Base-by-base conservation (phyloP, 2,329 filamentous ascomycete genomes). In the Nemania sp. region DNA sequence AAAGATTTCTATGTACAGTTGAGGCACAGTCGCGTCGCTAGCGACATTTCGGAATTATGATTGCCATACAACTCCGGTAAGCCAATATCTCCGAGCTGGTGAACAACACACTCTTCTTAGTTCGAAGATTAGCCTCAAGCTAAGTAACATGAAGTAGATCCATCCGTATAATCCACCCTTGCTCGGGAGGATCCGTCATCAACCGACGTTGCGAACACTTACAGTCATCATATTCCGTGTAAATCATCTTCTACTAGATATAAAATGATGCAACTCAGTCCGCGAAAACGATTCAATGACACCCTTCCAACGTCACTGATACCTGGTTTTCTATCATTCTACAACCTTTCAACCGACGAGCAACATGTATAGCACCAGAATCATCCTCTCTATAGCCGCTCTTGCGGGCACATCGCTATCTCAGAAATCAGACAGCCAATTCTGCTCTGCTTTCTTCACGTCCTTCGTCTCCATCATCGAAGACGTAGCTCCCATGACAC, bases 351-450 rank as follows among this genome's bases (percentile, higher is more conserved):
- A 39, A 26, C 43, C 8, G 15, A 33, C 22, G 30, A 46, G 26
- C 46, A 50, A 54, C 3, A 54, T 54, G 52, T 34, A 50, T 41
- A 45, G 46, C 46, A 40, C 41, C 28, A 54, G 31, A 23, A 8
- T 34, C 22, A 6, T 54, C 22, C 12, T 45, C 14, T 9, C 26
- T 7, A 11, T 50, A 20, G 52, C 52, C 34, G 14, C 34, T 24
- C 41, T 54, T 23, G 23, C 52, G 5, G 52, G 52, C 45, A 36
- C 15, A 15, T 28, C 46, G 11, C 17, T 54, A 20, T 34, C 52
- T 30, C 52, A 54, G 19, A 54, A 54, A 36, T 54, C 52, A 7
- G 46, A 54, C 33, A 42, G 33, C 36, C 20, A 50, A 46, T 54
- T 41, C 52, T 54, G 52, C 19, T 28, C 34, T 19, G 36, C 52